phyloP scores from a whole-genome alignment of 257 asterid genomes.

The Coffea canephora region DNA sequence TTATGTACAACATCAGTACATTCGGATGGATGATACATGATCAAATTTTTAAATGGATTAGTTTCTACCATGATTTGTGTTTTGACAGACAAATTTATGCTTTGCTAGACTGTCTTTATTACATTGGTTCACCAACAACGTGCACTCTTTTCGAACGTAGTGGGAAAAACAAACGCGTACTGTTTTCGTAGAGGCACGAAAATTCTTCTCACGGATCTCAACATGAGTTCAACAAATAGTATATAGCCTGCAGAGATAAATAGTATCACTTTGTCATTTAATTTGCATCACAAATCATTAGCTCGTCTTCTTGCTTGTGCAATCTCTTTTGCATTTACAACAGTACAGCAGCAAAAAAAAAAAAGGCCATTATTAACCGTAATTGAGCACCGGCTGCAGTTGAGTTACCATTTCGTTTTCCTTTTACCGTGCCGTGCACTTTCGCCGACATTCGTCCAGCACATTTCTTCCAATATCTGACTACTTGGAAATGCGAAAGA shows the following conservation, averaged over 20 bases:
- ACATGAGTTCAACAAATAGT: not conserved
- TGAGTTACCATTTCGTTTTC: not conserved
- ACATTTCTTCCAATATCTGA: not conserved
- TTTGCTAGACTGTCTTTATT: not conserved
- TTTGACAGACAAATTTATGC: not conserved
- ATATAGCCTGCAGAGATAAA: not conserved
- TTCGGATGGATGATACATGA: too few relatives aligned
- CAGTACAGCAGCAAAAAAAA: too few relatives aligned
- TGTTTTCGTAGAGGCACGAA: not conserved
- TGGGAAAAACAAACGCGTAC: too few relatives aligned
- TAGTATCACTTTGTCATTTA: not conserved
- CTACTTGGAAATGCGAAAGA: conserved; percentile 7
- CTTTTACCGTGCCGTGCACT: not conserved
- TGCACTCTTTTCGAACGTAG: too few relatives aligned
- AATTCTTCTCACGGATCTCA: not conserved
- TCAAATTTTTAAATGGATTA: too few relatives aligned
- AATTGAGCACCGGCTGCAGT: not conserved
- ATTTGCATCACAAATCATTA: not conserved
- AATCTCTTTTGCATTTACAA: not conserved
- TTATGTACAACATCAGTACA: too few relatives aligned
- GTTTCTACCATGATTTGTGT: too few relatives aligned
- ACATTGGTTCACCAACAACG: not conserved
- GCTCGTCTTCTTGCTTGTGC: not conserved
- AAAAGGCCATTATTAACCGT: not conserved
- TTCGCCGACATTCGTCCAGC: conserved; percentile 12